Percentiles rank a stretch among this genome's conserved stretches.
Conservation (phyloP, 148 eudicot species). For the Chenopodium album region DNA sequence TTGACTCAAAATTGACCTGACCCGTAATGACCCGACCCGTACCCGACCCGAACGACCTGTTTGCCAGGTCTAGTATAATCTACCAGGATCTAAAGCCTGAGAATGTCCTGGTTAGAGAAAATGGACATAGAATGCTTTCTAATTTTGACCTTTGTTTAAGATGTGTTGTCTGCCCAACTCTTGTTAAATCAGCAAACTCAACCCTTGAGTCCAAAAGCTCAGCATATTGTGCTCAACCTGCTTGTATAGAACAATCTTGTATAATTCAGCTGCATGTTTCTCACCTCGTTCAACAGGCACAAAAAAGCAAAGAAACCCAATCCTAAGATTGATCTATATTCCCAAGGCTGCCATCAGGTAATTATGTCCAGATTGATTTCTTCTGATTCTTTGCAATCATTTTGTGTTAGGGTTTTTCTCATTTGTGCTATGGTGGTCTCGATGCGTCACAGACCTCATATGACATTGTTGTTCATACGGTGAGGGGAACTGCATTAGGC, state of each 20-base stretch:
- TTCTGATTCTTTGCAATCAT: conserved; percentile 44
- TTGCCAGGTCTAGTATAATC: conserved; percentile 39
- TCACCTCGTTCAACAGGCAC: conserved; percentile 55
- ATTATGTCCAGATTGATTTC: conserved; percentile 81
- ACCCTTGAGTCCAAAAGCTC: conserved; percentile 56
- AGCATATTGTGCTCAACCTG: conserved; percentile 47
- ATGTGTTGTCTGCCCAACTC: conserved; percentile 75
- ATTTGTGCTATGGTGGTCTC: neutral
- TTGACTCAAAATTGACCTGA: too few relatives aligned
- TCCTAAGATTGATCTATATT: conserved; percentile 33
- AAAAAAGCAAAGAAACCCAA: conserved; percentile 57
- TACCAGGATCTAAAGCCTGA: conserved; percentile 94
- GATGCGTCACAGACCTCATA: neutral
- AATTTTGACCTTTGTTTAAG: conserved; percentile 94
- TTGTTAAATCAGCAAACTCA: conserved; percentile 59
- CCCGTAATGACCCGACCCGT: too few relatives aligned
- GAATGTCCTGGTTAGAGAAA: conserved; percentile 84
- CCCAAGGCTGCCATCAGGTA: conserved; percentile 59
- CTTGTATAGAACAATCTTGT: conserved; percentile 68
- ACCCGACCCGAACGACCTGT: too few relatives aligned
- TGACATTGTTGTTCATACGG: conserved; percentile 2
- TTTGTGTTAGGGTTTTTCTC: neutral
- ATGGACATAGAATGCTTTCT: conserved; percentile 96
- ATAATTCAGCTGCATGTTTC: conserved; percentile 80
- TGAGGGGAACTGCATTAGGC: neutral